A percentile compares a stretch with the other conserved stretches of the same genome.
Evolutionary conservation across 345 rosid genomes (phyloP).

Genomic region (Adansonia digitata): DNA sequence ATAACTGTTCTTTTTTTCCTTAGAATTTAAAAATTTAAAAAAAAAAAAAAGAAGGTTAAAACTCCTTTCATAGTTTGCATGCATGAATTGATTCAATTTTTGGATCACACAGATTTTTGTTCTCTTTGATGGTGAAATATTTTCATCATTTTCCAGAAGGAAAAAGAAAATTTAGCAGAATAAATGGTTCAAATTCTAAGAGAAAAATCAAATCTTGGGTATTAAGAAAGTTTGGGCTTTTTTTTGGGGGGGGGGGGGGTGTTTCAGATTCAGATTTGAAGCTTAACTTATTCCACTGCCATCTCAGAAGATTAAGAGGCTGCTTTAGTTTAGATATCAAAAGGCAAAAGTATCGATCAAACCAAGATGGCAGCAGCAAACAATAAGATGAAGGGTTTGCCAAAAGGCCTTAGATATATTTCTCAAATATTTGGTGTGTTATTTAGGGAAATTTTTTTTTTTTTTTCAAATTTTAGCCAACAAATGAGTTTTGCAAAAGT

Average conservation of each 20-base stretch:
- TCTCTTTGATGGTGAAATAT: neutral
- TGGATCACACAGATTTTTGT: neutral
- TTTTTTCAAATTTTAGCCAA: neutral
- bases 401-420: constrained; percentile 66
- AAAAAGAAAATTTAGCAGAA: no score
- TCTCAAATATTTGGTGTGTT: constrained; percentile 69
- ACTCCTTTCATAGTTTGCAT: neutral
- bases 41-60: neutral
- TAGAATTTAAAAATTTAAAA: constrained; percentile 1
- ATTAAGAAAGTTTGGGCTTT: neutral
- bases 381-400: constrained; percentile 71
- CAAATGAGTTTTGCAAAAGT: neutral
- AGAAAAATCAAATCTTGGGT: neutral
- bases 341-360: neutral
- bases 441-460: no score
- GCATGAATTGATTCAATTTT: neutral
- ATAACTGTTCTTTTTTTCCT: neutral
- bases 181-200: neutral
- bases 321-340: neutral
- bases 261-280: neutral
- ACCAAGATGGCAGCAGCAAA: constrained; percentile 47
- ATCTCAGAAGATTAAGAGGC: neutral
- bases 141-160: neutral
- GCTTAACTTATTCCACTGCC: neutral
- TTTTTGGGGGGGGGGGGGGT: no score